phyloP scores from a whole-genome alignment of 495 filamentous ascomycete genomes.

The Hyaloscypha bicolor region DNA sequence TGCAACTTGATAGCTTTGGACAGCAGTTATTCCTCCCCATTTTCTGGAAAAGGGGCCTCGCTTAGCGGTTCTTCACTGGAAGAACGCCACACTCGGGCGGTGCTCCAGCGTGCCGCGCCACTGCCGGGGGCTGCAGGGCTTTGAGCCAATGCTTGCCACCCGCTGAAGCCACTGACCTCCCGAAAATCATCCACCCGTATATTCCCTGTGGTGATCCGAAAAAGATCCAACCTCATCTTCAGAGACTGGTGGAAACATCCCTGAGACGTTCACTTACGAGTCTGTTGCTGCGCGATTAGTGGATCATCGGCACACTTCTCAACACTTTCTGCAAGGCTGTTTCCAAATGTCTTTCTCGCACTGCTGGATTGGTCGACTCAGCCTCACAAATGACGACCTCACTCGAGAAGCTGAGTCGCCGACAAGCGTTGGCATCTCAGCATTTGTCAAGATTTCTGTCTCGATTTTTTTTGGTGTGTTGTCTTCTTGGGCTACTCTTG shows the following conservation, averaged over 20 bases:
- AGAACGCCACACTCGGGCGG: not conserved
- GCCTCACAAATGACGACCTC: not conserved
- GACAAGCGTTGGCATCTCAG: not conserved
- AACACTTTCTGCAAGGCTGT: constrained; percentile 5
- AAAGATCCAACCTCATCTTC: not conserved
- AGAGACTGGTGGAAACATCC: constrained; percentile 7
- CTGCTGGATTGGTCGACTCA: constrained; percentile 1
- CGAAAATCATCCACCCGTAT: constrained; percentile 4
- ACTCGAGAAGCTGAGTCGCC: too few relatives aligned
- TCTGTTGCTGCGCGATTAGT: not conserved
- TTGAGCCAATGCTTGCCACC: too few relatives aligned
- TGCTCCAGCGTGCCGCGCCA: not conserved
- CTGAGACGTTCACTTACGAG: not conserved
- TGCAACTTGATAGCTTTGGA: not conserved
- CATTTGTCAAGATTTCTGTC: not conserved
- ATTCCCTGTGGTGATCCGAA: constrained; percentile 13
- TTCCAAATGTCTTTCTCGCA: not conserved
- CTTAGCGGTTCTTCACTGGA: not conserved
- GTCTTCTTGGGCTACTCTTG: not conserved
- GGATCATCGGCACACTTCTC: not conserved
- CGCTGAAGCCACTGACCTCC: constrained; percentile 1
- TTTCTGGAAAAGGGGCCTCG: not conserved
- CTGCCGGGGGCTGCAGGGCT: too few relatives aligned
- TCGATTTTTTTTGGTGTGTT: not conserved
- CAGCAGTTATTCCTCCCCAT: not conserved